Conservation (phyloP, 2,329 filamentous ascomycete species). For the Nothophoma quercina region DNA sequence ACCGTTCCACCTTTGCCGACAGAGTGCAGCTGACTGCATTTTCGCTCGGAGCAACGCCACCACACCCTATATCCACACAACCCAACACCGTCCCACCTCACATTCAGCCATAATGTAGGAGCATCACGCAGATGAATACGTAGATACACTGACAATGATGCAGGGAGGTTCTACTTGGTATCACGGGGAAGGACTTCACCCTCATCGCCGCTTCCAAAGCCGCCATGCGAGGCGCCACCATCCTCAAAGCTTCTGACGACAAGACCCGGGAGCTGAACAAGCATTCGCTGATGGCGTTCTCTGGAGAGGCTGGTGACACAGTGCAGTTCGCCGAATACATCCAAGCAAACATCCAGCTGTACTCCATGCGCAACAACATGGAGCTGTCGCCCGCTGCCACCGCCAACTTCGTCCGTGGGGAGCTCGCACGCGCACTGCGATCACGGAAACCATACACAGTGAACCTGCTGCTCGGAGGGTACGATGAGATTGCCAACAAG, state of each 20-base stretch:
- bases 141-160: conserved; percentile 23
- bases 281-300: conserved; percentile 93
- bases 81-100: conserved; percentile 12
- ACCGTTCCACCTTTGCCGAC: background rate
- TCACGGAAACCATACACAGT: conserved; percentile 96
- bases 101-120: conserved; percentile 44
- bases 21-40: background rate
- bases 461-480: conserved; percentile 92
- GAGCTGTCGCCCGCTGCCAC: conserved; percentile 90
- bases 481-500: conserved; percentile 90
- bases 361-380: conserved; percentile 96
- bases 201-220: conserved; percentile 97
- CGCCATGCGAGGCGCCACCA: conserved; percentile 94
- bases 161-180: conserved; percentile 97
- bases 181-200: conserved; percentile 99
- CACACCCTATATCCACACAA: background rate
- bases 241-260: conserved; percentile 94
- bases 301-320: conserved; percentile 95
- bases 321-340: conserved; percentile 99
- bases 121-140: background rate
- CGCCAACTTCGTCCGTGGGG: conserved; percentile 90
- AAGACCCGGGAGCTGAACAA: conserved; percentile 94
- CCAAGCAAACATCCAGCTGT: conserved; percentile 97
- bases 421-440: conserved; percentile 88
- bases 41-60: background rate